Conservation (phyloP, 2,329 filamentous ascomycete genomes). For the Neocatenulostroma microsporum region DNA sequence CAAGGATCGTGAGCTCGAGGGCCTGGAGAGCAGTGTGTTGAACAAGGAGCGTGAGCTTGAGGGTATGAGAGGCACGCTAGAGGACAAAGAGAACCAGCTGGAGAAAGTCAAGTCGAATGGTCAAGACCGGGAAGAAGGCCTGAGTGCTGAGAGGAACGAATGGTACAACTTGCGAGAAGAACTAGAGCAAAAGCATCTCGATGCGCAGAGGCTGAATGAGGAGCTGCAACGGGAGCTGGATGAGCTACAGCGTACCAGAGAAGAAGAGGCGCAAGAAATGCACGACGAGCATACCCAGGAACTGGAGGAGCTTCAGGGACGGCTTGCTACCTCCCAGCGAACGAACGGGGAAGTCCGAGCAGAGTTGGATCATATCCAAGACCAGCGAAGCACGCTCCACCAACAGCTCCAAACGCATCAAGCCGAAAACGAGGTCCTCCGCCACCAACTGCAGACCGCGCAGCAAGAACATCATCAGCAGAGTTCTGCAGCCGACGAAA, state of each 20-base stretch:
- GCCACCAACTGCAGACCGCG: slow-evolving; percentile 33
- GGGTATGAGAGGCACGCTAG: slow-evolving; percentile 1
- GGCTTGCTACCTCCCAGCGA: slow-evolving; percentile 10
- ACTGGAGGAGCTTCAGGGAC: slow-evolving; percentile 13
- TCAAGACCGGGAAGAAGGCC: slow-evolving; percentile 6
- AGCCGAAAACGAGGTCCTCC: slow-evolving; percentile 22
- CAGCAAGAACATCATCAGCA: slow-evolving; percentile 7
- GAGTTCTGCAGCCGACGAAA: no score
- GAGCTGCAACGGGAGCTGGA: slow-evolving; percentile 73
- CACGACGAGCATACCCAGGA: slow-evolving; percentile 19
- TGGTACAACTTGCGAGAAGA: slow-evolving; percentile 53
- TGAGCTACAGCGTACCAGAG: slow-evolving; percentile 48
- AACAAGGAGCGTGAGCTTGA: slow-evolving; percentile 6
- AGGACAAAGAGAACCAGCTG: slow-evolving; percentile 6
- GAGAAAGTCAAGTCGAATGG: slow-evolving; percentile 8
- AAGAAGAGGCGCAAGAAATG: slow-evolving; percentile 16
- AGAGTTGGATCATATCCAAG: slow-evolving; percentile 11
- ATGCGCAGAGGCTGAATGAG: slow-evolving; percentile 61
- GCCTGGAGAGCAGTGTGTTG: slow-evolving; percentile 3
- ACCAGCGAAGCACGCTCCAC: slow-evolving; percentile 15
- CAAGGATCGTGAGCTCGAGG: no score
- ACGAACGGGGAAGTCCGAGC: slow-evolving; percentile 12
- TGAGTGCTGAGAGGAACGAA: slow-evolving; percentile 17
- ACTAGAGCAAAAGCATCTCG: slow-evolving; percentile 40
- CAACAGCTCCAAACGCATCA: slow-evolving; percentile 49